These are phyloP conservation scores for Amanita phalloides DNA, from an alignment of 768 basidiomycete species.

Conservation along the genomic window DNA sequence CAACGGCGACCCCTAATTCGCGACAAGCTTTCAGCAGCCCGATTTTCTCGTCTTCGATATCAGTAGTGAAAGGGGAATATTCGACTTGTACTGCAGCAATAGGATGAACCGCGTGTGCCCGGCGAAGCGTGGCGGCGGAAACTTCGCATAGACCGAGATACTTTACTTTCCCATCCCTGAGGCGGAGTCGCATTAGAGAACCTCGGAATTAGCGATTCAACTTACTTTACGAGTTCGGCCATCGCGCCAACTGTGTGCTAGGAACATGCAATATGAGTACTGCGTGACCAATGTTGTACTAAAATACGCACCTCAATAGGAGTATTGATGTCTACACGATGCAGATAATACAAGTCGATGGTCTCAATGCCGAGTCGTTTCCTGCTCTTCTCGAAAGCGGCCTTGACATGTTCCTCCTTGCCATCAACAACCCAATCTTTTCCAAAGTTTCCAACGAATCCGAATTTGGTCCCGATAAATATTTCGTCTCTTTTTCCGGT, in stretches of 20 bases:
- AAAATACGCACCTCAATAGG: constrained; percentile 17
- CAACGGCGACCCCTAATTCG: constrained; percentile 32
- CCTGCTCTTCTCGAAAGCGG: constrained; percentile 23
- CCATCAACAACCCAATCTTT: constrained; percentile 16
- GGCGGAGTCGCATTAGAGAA: constrained; percentile 17
- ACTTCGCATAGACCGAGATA: constrained; percentile 44
- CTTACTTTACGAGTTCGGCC: constrained; percentile 25
- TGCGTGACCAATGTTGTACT: neutral
- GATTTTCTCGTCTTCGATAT: constrained; percentile 29
- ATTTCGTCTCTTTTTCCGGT: constrained; percentile 41
- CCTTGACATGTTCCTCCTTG: constrained; percentile 21
- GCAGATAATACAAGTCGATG: constrained; percentile 29
- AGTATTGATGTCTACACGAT: constrained; percentile 16
- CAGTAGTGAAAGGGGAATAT: constrained; percentile 31
- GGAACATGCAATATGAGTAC: no score
- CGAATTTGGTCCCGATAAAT: constrained; percentile 53
- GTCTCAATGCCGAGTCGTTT: constrained; percentile 20
- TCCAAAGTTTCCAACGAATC: constrained; percentile 9
- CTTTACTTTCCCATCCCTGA: constrained; percentile 30
- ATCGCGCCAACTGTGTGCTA: constrained; percentile 23
- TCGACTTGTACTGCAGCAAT: constrained; percentile 34
- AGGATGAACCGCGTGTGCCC: constrained; percentile 36
- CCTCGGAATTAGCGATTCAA: constrained; percentile 1
- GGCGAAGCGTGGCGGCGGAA: constrained; percentile 30
- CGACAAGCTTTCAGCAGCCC: constrained; percentile 26